Percentiles rank a stretch among this genome's conserved stretches.
Conservation (phyloP, 1,284 basidiomycete genomes). For the Cerrena zonata region DNA sequence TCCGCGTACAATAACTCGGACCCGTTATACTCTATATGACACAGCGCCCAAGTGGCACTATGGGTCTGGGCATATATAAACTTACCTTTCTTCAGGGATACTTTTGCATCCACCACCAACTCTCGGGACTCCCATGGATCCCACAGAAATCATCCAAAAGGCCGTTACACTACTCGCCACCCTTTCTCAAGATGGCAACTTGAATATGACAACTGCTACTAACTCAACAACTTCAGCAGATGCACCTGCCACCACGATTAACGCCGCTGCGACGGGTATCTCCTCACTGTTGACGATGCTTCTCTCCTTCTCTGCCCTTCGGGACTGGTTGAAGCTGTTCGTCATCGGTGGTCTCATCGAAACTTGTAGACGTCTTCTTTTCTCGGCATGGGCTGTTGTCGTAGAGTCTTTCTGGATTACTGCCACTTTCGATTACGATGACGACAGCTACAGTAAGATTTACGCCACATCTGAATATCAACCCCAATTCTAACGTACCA, state of each 20-base stretch:
- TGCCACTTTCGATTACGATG: slow-evolving; percentile 53
- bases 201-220: not conserved
- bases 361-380: slow-evolving; percentile 42
- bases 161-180: not conserved
- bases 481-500: not conserved
- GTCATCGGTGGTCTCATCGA: slow-evolving; percentile 59
- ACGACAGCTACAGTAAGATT: slow-evolving; percentile 50
- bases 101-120: not conserved
- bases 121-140: not conserved
- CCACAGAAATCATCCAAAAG: not conserved
- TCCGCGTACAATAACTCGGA: too few relatives aligned
- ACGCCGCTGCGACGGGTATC: not conserved
- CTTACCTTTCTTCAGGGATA: too few relatives aligned
- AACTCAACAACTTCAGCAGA: not conserved
- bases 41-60: too few relatives aligned
- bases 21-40: too few relatives aligned
- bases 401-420: slow-evolving; percentile 57
- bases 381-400: slow-evolving; percentile 38
- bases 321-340: slow-evolving; percentile 62
- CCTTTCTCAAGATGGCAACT: not conserved
- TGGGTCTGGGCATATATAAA: too few relatives aligned
- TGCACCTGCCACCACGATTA: not conserved
- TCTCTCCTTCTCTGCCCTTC: slow-evolving; percentile 41
- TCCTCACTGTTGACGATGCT: slow-evolving; percentile 38
- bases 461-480: not conserved